phyloP scores from a whole-genome alignment of 2,329 filamentous ascomycete genomes.

The Paecilomyces sp. region DNA sequence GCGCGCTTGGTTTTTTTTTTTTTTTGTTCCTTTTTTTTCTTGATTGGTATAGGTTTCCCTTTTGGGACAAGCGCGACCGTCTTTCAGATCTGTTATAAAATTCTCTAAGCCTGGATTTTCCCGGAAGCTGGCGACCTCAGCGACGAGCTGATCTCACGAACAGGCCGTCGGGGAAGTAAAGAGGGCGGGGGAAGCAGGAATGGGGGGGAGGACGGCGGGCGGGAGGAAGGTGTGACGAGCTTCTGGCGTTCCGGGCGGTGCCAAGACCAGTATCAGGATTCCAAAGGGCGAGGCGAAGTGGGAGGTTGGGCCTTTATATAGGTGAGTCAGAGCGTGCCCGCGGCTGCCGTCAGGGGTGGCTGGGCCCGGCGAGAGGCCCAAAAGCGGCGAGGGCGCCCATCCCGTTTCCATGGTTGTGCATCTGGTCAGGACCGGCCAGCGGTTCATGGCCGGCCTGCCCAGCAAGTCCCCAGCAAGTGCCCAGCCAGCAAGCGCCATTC shows the following conservation, averaged over 20 bases:
- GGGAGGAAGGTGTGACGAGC: constrained; percentile 20
- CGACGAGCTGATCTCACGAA: background rate
- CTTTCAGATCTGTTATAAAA: constrained; percentile 1
- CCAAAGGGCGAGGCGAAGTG: constrained; percentile 20
- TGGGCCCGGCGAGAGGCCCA: constrained; percentile 28
- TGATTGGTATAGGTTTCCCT: background rate
- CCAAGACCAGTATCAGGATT: constrained; percentile 34
- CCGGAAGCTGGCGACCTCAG: constrained; percentile 7
- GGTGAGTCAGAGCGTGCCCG: constrained; percentile 23
- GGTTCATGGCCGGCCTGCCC: constrained; percentile 10
- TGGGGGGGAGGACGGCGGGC: constrained; percentile 12
- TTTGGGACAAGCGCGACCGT: constrained; percentile 7
- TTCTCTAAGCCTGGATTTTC: constrained; percentile 9
- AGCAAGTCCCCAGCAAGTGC: background rate
- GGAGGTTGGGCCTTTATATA: constrained; percentile 36
- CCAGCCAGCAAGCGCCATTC: constrained; percentile 14
- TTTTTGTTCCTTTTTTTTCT: background rate
- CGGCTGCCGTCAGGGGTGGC: constrained; percentile 27
- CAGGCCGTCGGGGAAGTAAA: constrained; percentile 5
- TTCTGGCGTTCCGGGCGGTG: constrained; percentile 28
- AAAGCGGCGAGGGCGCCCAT: constrained; percentile 26
- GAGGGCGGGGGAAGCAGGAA: constrained; percentile 10
- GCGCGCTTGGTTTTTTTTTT: constrained; percentile 1
- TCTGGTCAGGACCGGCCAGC: constrained; percentile 8
- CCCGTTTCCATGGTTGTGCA: constrained; percentile 19